Base-by-base conservation (phyloP, 2,329 filamentous ascomycete genomes). In the Cladosporium oxysporum region DNA sequence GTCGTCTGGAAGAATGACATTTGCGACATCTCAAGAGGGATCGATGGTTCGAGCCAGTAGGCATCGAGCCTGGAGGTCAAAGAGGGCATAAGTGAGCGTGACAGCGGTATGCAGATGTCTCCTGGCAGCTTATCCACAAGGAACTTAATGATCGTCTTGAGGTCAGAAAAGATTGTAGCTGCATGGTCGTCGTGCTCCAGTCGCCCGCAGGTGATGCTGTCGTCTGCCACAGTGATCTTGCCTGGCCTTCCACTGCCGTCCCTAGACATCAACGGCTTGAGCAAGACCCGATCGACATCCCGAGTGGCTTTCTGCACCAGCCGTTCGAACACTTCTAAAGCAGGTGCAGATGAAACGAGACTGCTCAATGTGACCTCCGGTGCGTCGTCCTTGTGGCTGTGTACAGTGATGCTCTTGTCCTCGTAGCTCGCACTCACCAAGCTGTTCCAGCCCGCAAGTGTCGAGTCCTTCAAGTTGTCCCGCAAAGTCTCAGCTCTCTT, bases 21-120 rank as follows among this genome's bases (percentile, higher is more conserved):
- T 12, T 90, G 88, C 12, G 85, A 82, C 12, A 97, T 81, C 0
- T 91, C 89, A 1, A 89, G 82, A 0, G 95, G 94, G 0, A 99
- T 89, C 0, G 88, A 87, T 16, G 87, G 84, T 35, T 91, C 87
- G 8, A 99, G 84, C 90, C 92, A 96, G 5, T 85, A 82, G 5
- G 85, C 85, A 49, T 92, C 89, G 12, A 97, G 83, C 26, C 87
- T 86, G 6, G 87, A 83, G 10, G 89, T 84, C 11, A 97, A 78
- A 47, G 85, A 83, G 0, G 88, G 88, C 76, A 97, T 86, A 75
- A 97, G 86, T 10, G 87, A 84, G 14, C 84, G 81, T 0, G 91
- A 90, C 1, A 97, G 79, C 1, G 86, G 83, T 8, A 76, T 69
- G 8, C 79, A 76, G 14, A 88, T 76, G 2, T 78, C 76, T 28